Percentiles rank a stretch among this genome's conserved stretches.
phyloP scores from a whole-genome alignment of 2,329 filamentous ascomycete genomes.

The Alternaria hordeiaustralica region DNA sequence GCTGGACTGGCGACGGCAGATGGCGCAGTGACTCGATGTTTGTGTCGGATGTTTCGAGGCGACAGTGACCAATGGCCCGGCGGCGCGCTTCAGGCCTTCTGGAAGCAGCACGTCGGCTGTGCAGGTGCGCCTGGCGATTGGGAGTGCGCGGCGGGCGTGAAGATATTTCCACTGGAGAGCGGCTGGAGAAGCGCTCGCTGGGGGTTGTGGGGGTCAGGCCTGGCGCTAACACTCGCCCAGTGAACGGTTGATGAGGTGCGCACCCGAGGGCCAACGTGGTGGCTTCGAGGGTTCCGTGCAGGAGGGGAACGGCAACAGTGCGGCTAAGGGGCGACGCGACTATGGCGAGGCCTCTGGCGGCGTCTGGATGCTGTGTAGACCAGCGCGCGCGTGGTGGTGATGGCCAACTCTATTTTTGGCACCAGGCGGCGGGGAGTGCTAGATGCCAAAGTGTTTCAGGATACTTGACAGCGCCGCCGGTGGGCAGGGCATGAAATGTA shows the following conservation, averaged over 20 bases:
- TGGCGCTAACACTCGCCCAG: constrained; percentile 49
- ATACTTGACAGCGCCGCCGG: constrained; percentile 19
- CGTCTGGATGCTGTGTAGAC: constrained; percentile 6
- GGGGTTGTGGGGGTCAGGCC: constrained; percentile 35
- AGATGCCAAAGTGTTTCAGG: constrained; percentile 42
- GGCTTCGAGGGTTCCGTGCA: constrained; percentile 15
- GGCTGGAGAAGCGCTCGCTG: constrained; percentile 45
- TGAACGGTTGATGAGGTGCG: constrained; percentile 32
- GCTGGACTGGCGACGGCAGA: constrained; percentile 19
- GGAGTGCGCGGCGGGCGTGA: constrained; percentile 24
- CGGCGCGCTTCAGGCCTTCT: constrained; percentile 33
- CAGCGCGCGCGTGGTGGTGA: constrained; percentile 23
- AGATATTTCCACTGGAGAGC: constrained; percentile 37
- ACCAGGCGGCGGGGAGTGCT: constrained; percentile 27
- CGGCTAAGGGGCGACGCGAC: constrained; percentile 12
- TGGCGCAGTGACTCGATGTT: constrained; percentile 27
- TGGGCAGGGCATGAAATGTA: constrained; percentile 6
- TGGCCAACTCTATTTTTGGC: constrained; percentile 39
- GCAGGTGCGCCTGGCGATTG: constrained; percentile 30
- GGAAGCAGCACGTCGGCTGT: constrained; percentile 20
- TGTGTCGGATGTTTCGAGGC: constrained; percentile 27
- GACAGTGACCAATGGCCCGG: constrained; percentile 36
- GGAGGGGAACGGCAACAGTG: constrained; percentile 10
- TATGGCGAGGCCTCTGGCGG: constrained; percentile 9
- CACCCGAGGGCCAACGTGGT: constrained; percentile 16